These are phyloP conservation scores for Neotropicomus parvogracilis DNA, from an alignment of 1,284 basidiomycete species.

Conservation along the genomic window DNA sequence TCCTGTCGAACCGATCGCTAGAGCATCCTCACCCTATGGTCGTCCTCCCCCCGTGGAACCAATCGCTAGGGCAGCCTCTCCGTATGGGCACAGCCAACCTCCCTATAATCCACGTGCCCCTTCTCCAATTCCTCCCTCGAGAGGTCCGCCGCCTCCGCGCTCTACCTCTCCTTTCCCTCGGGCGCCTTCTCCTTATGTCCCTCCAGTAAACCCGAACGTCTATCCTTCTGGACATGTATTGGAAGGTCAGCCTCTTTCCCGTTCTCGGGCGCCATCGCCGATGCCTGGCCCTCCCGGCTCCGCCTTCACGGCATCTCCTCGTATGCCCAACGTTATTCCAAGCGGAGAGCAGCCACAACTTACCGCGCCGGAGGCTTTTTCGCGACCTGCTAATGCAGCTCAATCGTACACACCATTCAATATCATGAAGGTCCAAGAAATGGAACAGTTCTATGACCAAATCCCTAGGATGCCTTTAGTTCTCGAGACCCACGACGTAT, in stretches of 20 bases:
- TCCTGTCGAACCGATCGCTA: conserved; percentile 21
- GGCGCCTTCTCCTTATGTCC: conserved; percentile 34
- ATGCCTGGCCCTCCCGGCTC: conserved; percentile 32
- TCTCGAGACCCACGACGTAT: conserved; percentile 72
- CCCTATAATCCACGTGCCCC: conserved; percentile 28
- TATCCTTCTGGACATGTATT: conserved; percentile 54
- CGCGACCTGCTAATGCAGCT: conserved; percentile 61
- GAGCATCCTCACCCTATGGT: conserved; percentile 28
- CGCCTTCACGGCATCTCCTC: conserved; percentile 32
- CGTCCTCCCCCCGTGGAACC: conserved; percentile 21
- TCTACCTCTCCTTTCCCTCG: conserved; percentile 37
- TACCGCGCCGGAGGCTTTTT: conserved; percentile 65
- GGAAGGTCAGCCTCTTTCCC: conserved; percentile 45
- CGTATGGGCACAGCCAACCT: conserved; percentile 23
- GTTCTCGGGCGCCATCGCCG: conserved; percentile 36
- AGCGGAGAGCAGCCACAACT: conserved; percentile 42
- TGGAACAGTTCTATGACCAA: conserved; percentile 65
- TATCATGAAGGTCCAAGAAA: conserved; percentile 63
- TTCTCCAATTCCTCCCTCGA: conserved; percentile 29
- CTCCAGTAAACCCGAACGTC: conserved; percentile 21
- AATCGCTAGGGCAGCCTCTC: conserved; percentile 26
- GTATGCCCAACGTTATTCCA: conserved; percentile 22
- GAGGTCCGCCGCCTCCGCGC: conserved; percentile 28
- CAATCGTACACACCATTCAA: conserved; percentile 68
- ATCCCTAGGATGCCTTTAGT: conserved; percentile 68